Conservation (phyloP, 345 rosid genomes). For the Nasturtium officinale region DNA sequence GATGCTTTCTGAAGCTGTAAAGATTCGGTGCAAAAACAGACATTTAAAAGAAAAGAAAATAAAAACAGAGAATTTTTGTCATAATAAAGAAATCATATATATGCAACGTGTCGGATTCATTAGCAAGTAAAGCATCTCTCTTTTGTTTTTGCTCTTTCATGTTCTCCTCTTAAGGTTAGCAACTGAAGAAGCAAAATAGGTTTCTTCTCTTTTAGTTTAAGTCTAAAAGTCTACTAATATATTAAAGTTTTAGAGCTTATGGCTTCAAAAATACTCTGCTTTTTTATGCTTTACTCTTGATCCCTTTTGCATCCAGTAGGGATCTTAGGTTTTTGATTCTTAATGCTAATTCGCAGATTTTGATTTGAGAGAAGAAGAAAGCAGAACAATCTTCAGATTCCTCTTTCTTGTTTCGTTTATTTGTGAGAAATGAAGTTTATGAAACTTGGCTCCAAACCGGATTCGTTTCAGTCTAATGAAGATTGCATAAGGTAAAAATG, state of each 20-base stretch:
- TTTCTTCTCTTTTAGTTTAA: constrained; percentile 39
- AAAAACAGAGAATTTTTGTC: constrained; percentile 25
- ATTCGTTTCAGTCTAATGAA: constrained; percentile 67
- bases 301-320: constrained; percentile 40
- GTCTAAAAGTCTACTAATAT: neutral
- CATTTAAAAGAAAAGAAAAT: neutral
- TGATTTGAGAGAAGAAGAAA: constrained; percentile 12
- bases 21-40: constrained; percentile 33
- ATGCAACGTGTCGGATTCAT: constrained; percentile 35
- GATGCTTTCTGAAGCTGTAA: constrained; percentile 44
- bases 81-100: constrained; percentile 23
- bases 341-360: constrained; percentile 17
- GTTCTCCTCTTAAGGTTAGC: constrained; percentile 22
- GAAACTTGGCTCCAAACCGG: constrained; percentile 95
- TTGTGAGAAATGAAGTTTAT: constrained; percentile 68
- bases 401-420: neutral
- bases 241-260: constrained; percentile 31
- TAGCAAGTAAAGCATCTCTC: constrained; percentile 35
- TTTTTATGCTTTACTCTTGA: constrained; percentile 21
- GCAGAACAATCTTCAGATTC: constrained; percentile 1
- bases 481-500: constrained; percentile 57
- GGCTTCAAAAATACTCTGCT: constrained; percentile 36
- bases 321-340: constrained; percentile 33
- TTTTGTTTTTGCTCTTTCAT: constrained; percentile 20
- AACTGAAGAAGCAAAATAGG: constrained; percentile 27